Base-by-base conservation (phyloP, 106 monocot genomes). In the Dactylorhiza incarnata region DNA sequence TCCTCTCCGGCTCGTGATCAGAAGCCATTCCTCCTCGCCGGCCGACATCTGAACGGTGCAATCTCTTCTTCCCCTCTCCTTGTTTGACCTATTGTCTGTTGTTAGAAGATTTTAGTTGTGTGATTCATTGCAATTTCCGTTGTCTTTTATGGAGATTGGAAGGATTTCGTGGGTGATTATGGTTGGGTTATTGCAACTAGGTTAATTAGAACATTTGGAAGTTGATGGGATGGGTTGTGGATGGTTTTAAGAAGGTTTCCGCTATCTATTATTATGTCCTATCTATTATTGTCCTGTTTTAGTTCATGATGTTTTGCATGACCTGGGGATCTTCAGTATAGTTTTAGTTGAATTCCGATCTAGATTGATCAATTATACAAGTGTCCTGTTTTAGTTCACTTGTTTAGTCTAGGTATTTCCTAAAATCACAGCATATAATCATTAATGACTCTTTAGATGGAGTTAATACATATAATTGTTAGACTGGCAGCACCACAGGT, bases 1-100 rank as follows among this genome's bases (percentile, higher is more conserved):
- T n/a, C n/a, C n/a, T n/a, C n/a, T n/a, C n/a, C n/a, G n/a, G n/a
- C n/a, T n/a, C n/a, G n/a, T n/a, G n/a, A n/a, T n/a, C n/a, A n/a
- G n/a, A n/a, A n/a, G n/a, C n/a, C n/a, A n/a, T n/a, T 96, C 87
- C 93, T 96, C 66, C 96, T 96, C 82, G 96, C 96, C 96, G 59
- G 93, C 96, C 44, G 96, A 96, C 74, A 96, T 96, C 77, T 96
- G 96, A 93, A 90, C 88, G 23, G 96, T 96, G 72, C 61, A 90
- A 74, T 81, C 55, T 66, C 71, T 69, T 48, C 69, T 9, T 0
- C 7, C 49, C 48, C 65, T 73, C 6, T 68, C 9, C 1, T 50
- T 19, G 44, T 58, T 14, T 15, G 7, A 26, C 10, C 10, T 65
- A 2, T 26, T 26, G n/a, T n/a, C n/a, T n/a, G n/a, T 7, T 56